These are phyloP conservation scores for Monosporascus sp. DNA, from an alignment of 2,329 filamentous ascomycete genomes.

Conservation along the genomic window DNA sequence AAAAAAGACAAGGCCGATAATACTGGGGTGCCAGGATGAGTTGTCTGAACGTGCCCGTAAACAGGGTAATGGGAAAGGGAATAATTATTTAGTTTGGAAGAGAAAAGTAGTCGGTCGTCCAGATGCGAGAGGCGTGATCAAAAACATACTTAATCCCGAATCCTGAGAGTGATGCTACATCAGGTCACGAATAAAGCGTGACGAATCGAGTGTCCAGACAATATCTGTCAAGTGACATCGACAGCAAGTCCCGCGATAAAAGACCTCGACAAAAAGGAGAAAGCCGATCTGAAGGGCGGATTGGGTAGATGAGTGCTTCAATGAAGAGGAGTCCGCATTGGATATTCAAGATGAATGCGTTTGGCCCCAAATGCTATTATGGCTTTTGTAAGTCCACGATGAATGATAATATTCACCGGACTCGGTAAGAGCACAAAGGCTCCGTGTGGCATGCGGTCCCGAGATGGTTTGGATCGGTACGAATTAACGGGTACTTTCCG, in stretches of 20 bases:
- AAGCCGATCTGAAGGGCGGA: not conserved
- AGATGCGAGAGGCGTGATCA: no score
- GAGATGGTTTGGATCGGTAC: not conserved
- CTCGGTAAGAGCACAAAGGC: not conserved
- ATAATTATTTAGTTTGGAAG: not conserved
- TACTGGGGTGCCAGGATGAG: no score
- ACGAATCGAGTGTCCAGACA: not conserved
- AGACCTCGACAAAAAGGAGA: not conserved
- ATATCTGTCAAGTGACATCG: not conserved
- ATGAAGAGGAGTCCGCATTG: not conserved
- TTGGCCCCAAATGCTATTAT: not conserved
- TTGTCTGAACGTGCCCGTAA: not conserved
- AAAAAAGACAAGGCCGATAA: not conserved
- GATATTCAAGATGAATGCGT: not conserved
- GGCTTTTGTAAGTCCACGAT: not conserved
- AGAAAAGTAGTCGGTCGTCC: not conserved
- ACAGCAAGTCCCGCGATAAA: not conserved
- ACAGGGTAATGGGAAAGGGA: not conserved
- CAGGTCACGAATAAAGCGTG: not conserved
- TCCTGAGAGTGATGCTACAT: not conserved
- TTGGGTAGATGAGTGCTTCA: not conserved
- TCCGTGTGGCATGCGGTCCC: not conserved
- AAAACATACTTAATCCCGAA: not conserved
- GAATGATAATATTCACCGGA: not conserved
- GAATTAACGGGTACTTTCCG: not conserved